Evolutionary conservation across 306 rosid genomes (phyloP), one percentile per base, ranked within the genome.

Genomic region (Datisca glomerata): DNA sequence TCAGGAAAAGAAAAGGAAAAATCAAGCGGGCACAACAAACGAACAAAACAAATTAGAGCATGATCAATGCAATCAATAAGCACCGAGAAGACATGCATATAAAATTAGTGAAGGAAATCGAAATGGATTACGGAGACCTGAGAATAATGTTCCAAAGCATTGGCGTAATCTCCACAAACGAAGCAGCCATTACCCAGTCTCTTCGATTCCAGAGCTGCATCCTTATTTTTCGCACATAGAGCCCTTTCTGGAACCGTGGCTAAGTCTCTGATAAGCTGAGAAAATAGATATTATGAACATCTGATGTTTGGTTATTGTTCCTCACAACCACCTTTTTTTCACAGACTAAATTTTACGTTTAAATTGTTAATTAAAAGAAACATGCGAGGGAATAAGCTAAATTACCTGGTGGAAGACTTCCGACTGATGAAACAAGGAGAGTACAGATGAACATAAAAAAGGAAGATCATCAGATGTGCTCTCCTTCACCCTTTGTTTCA

Each of bases 191-290:
- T 86, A 1, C 94, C 94, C 48, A 70, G 78, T 38, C 63, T 61
- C 69, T 86, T 86, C 60, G 48, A 60, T 38, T 75, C 68, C 67
- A 75, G 41, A 13, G 94, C 81, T 16, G 47, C 71, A 42, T 76
- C 86, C 46, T 72, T 60, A 41, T 29, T 70, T 84, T 86, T 86
- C 1, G 79, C 84, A 38, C 94, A 86, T 11, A 86, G 68, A 61
- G 52, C 76, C 34, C 55, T 58, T 49, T 55, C 67, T 0, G 80
- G 67, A 29, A 67, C 76, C 10, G 35, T 14, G 3, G 79, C 70
- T 45, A 86, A 55, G 59, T 81, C 70, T 35, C 56, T 24, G 34
- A 78, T 68, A 40, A 73, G 46, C 96, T 86, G 55, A 35, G 37
- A 31, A 23, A 18, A 19, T 10, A 21, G 51, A 45, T 24, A 20